Conservation (phyloP, 2,329 filamentous ascomycete genomes). For the Diaporthe ampelina region DNA sequence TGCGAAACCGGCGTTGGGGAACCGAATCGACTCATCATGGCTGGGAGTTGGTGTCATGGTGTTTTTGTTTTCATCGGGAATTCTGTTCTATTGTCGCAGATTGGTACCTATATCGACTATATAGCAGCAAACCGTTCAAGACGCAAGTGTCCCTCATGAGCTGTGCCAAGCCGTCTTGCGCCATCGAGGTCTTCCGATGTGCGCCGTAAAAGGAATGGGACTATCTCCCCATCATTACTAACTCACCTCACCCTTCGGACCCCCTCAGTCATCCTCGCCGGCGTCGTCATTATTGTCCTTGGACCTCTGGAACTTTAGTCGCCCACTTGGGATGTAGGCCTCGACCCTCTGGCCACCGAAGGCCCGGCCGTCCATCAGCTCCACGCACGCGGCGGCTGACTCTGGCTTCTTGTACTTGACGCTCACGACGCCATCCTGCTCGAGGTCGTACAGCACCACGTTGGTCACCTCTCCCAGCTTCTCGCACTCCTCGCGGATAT, state of each 20-base stretch:
- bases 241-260: constrained; percentile 29
- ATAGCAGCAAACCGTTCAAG: constrained; percentile 24
- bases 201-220: constrained; percentile 3
- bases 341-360: constrained; percentile 81
- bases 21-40: background rate
- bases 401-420: constrained; percentile 83
- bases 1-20: background rate
- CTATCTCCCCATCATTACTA: constrained; percentile 31
- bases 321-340: constrained; percentile 79
- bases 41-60: constrained; percentile 30
- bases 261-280: constrained; percentile 51
- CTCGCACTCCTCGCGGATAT: constrained; percentile 89
- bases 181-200: background rate
- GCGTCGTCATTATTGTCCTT: constrained; percentile 66
- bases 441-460: constrained; percentile 89
- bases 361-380: constrained; percentile 82
- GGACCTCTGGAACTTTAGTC: constrained; percentile 80
- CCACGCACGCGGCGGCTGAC: constrained; percentile 79
- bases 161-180: constrained; percentile 6
- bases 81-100: constrained; percentile 35
- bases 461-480: constrained; percentile 92
- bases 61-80: constrained; percentile 13
- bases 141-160: constrained; percentile 8
- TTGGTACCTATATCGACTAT: constrained; percentile 39
- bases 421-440: constrained; percentile 85